phyloP scores from a whole-genome alignment of 805 yeast genomes.

The Schwanniomyces pseudopolymorphus region DNA sequence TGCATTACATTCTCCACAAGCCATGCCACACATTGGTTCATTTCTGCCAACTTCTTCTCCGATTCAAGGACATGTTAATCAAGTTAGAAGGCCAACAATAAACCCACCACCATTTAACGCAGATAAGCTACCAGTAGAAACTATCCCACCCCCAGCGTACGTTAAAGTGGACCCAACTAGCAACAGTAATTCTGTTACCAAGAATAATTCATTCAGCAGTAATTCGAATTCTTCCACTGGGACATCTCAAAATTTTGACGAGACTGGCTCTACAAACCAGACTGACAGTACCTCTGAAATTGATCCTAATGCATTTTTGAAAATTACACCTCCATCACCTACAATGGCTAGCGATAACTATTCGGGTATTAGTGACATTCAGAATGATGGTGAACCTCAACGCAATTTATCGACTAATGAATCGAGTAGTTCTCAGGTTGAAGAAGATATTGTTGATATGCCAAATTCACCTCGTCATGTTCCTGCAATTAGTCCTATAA shows the following conservation, averaged over 20 bases:
- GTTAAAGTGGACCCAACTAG: constrained; percentile 16
- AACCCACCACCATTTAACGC: constrained; percentile 65
- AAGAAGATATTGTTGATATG: constrained; percentile 17
- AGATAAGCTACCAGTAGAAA: constrained; percentile 13
- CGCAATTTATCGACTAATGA: background rate
- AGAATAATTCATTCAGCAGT: constrained; percentile 1
- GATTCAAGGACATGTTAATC: constrained; percentile 49
- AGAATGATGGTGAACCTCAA: background rate
- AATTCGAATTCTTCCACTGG: background rate
- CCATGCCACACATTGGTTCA: constrained; percentile 47
- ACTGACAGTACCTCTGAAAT: background rate
- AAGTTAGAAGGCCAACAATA: constrained; percentile 52
- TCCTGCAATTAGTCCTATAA: constrained; percentile 4
- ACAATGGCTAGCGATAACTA: constrained; percentile 8
- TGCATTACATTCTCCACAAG: constrained; percentile 62
- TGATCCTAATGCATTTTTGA: background rate
- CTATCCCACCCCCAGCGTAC: constrained; percentile 29
- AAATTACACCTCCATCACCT: constrained; percentile 5
- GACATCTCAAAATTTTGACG: background rate
- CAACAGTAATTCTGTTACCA: background rate
- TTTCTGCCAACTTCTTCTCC: constrained; percentile 43
- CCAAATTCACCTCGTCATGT: constrained; percentile 12
- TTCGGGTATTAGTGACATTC: constrained; percentile 9
- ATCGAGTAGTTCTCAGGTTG: background rate
- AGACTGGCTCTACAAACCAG: no score